These are phyloP conservation scores for Pleurotus ostreatus DNA, from an alignment of 768 basidiomycete species.

Conservation along the genomic window DNA sequence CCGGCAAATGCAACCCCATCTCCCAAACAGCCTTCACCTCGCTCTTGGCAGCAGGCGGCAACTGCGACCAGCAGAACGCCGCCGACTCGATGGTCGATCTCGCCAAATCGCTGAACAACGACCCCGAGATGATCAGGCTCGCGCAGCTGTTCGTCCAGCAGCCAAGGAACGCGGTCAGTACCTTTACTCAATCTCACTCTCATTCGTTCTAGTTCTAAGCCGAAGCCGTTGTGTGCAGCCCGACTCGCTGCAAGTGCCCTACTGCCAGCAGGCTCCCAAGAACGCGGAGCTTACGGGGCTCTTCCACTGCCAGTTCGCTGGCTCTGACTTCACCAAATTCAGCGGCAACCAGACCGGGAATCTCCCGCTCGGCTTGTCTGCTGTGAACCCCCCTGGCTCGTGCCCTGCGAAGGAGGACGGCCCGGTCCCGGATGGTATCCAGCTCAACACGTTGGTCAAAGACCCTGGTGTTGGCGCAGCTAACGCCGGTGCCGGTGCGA, in stretches of 20 bases:
- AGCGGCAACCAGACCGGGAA: conserved; percentile 39
- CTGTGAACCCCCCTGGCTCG: conserved; percentile 40
- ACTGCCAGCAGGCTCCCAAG: conserved; percentile 45
- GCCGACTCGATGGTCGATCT: conserved; percentile 50
- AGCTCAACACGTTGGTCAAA: conserved; percentile 33
- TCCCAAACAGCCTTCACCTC: conserved; percentile 40
- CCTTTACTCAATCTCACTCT: not conserved
- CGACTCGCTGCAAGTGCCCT: conserved; percentile 41
- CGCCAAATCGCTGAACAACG: conserved; percentile 34
- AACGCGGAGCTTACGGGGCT: conserved; percentile 46
- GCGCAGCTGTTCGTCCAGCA: conserved; percentile 48
- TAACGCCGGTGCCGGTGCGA: not conserved
- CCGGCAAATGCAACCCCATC: conserved; percentile 39
- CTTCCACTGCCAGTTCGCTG: conserved; percentile 50
- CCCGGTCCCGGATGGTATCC: conserved; percentile 41
- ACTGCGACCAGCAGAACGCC: conserved; percentile 44
- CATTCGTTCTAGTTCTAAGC: no score
- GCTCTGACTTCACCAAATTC: conserved; percentile 37
- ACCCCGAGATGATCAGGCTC: conserved; percentile 39
- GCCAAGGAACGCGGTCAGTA: conserved; percentile 44
- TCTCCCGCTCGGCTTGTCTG: conserved; percentile 37
- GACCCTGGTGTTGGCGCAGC: conserved; percentile 23
- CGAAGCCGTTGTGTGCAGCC: conserved; percentile 25
- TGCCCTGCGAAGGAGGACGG: conserved; percentile 41
- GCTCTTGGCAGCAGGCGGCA: conserved; percentile 40